A percentile compares a stretch with the other conserved stretches of the same genome.
These are phyloP conservation scores for Aspergillus ibericus DNA, from an alignment of 2,329 filamentous ascomycete genomes.

Conservation along the genomic window DNA sequence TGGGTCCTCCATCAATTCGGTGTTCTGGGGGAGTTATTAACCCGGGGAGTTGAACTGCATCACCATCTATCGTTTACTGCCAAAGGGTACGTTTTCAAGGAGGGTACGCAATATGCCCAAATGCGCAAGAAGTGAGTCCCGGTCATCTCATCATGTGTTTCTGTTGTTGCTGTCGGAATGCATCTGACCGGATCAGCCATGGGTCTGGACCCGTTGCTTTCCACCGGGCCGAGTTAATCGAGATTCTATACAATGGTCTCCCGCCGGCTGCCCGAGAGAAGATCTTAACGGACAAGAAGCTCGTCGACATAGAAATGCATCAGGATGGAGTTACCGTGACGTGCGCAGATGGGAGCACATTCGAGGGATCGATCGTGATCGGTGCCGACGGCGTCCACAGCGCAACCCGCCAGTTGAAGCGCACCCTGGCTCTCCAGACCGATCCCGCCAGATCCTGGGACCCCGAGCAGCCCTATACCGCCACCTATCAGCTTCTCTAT, in stretches of 20 bases:
- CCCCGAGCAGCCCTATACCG: no score
- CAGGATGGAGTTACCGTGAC: not conserved
- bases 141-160: no score
- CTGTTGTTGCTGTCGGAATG: no score
- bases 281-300: not conserved
- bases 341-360: not conserved
- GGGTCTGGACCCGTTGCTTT: conserved; percentile 10
- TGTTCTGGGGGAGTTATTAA: no score
- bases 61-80: no score
- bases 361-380: conserved; percentile 5
- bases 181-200: no score
- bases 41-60: no score
- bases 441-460: not conserved
- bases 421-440: not conserved
- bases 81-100: no score
- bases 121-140: no score
- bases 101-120: no score
- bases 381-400: conserved; percentile 17
- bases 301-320: not conserved
- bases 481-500: no score
- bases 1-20: no score
- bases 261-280: not conserved
- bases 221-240: conserved; percentile 14
- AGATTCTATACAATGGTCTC: conserved; percentile 12
- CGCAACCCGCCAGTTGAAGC: not conserved